Base-by-base conservation (phyloP, 2,329 filamentous ascomycete genomes). In the Pseudocercospora musae region DNA sequence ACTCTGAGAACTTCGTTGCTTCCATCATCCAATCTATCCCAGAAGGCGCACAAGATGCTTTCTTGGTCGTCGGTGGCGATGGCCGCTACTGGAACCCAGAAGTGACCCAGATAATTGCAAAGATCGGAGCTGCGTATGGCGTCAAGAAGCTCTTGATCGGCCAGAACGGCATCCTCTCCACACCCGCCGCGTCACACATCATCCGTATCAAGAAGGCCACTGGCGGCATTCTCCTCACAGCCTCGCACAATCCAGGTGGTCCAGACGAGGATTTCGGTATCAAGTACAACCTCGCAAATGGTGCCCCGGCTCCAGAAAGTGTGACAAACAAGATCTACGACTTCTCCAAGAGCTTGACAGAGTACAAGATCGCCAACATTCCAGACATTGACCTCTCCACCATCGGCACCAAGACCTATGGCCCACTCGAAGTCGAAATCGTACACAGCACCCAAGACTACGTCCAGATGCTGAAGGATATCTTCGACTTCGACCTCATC, bases 251-350 rank as follows among this genome's bases (percentile, higher is more conserved):
- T 82, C 93, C 95, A 64, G 95, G 95, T 78, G 95, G 94, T 94
- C 95, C 95, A 66, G 89, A 87, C 71, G 90, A 95, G 77, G 95
- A 99, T 80, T 99, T 99, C 73, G 95, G 95, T 72, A 99, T 99
- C 88, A 99, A 99, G 83, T 99, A 99, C 86, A 99, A 99, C 84
- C 84, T 99, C 63, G 84, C 92, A 77, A 98, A 99, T 75, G 95
- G 95, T 72, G 95, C 93, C 60, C 95, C 95, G 48, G 95, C 95
- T 60, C 95, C 95, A 62, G 95, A 99, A 79, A 89, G 90, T 59
- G 91, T 99, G 69, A 99, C 95, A 70, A 96, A 99, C 87, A 96
- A 96, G 83, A 98, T 99, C 78, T 98, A 86, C 81, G 91, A 94
- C 72, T 87, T 88, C 65, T 94, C 94, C 71, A 98, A 97, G 85